Evolutionary conservation across 192 early-diverging fungal species (phyloP), one percentile per base, ranked within the genome.

Genomic region (Polychytrium aggregatum): DNA sequence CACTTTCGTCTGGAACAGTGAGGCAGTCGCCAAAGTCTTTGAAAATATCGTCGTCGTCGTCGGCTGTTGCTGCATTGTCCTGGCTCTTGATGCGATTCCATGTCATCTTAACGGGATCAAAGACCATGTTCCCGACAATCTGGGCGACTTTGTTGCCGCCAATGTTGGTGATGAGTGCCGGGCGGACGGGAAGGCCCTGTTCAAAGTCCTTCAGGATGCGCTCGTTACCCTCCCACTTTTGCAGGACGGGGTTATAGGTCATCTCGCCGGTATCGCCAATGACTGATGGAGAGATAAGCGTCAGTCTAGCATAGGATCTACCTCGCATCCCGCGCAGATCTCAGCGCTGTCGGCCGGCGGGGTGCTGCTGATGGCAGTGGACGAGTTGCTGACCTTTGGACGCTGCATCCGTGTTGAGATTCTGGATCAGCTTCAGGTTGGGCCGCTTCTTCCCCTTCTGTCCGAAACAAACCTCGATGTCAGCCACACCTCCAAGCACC

Each of bases 21-120:
- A n/a, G n/a, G n/a, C n/a, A n/a, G n/a, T n/a, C n/a, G n/a, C n/a
- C 57, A 26, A 72, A 41, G 13, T 60, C 64, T 7, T 52, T 60
- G 62, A 73, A 73, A 2, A 73, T 55, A 41, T 68, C 54, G 22
- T 17, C 42, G 8, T 74, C 72, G 25, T 70, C 72, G 7, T 74
- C 67, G 40, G n/a, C n/a, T n/a, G n/a, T n/a, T n/a, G n/a, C n/a
- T n/a, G n/a, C n/a, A n/a, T n/a, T n/a, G n/a, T n/a, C n/a, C n/a
- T n/a, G n/a, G n/a, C n/a, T n/a, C n/a, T n/a, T n/a, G n/a, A 70
- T 74, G 3, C 72, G 67, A 13, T 57, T 37, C 72, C 72, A 74
- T 10, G 53, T 47, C 67, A 70, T 70, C n/a, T 54, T 60, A 3
- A 68, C 60, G 3, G 67, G 62, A 52, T 74, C 72, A 57, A 68